Percentiles rank a stretch among this genome's conserved stretches.
These are phyloP conservation scores for Plasmodium knowlesi DNA, from an alignment of 169 alveolate genomes.

Conservation along the genomic window DNA sequence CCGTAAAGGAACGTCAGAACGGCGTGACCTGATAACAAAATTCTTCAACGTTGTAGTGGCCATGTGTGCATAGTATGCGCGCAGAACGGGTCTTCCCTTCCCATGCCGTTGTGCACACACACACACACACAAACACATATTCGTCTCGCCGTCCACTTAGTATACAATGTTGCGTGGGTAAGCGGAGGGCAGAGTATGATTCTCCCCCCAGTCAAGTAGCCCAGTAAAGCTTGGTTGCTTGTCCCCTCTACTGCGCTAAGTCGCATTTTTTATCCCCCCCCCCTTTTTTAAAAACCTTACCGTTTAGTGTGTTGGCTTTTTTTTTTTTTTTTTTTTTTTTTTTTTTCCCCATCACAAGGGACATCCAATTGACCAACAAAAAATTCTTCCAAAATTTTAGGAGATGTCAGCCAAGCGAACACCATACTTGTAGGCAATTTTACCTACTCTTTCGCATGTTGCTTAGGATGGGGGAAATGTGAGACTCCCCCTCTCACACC, in stretches of 20 bases:
- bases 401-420: not conserved
- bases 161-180: not conserved
- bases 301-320: not conserved
- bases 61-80: not conserved
- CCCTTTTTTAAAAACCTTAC: not conserved
- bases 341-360: not conserved
- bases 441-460: not conserved
- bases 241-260: not conserved
- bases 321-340: not conserved
- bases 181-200: not conserved
- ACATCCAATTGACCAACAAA: not conserved
- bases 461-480: not conserved
- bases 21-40: not conserved
- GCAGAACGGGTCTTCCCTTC: not conserved
- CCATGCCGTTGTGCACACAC: not conserved
- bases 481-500: not conserved
- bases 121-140: not conserved
- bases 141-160: not conserved
- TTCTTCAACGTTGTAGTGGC: not conserved
- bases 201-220: not conserved
- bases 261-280: not conserved
- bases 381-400: not conserved
- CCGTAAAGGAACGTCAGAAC: not conserved
- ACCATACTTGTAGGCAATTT: not conserved
- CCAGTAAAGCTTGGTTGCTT: not conserved